Percentiles rank a stretch among this genome's conserved stretches.
Evolutionary conservation across 2,329 filamentous ascomycete genomes (phyloP).

Genomic region (Aspergillus terreus): DNA sequence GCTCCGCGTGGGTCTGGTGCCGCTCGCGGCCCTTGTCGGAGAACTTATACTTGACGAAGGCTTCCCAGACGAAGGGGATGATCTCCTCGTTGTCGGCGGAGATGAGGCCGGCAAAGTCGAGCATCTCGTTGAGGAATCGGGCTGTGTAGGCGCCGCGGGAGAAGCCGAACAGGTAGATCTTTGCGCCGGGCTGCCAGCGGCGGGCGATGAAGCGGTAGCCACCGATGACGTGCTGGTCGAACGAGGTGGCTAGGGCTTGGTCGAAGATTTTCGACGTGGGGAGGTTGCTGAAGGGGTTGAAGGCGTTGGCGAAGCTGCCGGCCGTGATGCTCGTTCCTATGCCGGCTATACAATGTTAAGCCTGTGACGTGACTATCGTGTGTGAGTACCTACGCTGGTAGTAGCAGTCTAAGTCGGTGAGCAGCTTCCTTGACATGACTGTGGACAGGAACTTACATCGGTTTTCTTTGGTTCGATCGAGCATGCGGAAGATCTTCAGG

Average conservation of each 20-base stretch:
- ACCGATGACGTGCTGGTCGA: constrained; percentile 17
- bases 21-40: constrained; percentile 6
- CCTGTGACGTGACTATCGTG: neutral
- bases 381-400: constrained; percentile 17
- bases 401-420: constrained; percentile 14
- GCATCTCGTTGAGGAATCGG: constrained; percentile 21
- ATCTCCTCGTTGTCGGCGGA: constrained; percentile 19
- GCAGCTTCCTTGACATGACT: neutral
- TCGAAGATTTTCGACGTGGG: constrained; percentile 10
- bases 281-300: constrained; percentile 10
- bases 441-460: constrained; percentile 11
- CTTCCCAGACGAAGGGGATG: constrained; percentile 17
- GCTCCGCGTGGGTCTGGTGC: constrained; percentile 1
- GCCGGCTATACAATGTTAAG: constrained; percentile 8
- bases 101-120: constrained; percentile 17
- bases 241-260: constrained; percentile 14
- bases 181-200: constrained; percentile 11
- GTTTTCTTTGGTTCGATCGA: constrained; percentile 27
- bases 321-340: constrained; percentile 17
- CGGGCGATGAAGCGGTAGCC: constrained; percentile 20
- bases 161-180: constrained; percentile 23
- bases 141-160: constrained; percentile 23
- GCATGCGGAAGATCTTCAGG: constrained; percentile 40
- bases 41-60: constrained; percentile 15
- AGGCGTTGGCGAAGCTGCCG: constrained; percentile 8